Evolutionary conservation across 129 eudicot genomes (phyloP), one percentile per base, ranked within the genome.

Genomic region (Lonicera japonica): DNA sequence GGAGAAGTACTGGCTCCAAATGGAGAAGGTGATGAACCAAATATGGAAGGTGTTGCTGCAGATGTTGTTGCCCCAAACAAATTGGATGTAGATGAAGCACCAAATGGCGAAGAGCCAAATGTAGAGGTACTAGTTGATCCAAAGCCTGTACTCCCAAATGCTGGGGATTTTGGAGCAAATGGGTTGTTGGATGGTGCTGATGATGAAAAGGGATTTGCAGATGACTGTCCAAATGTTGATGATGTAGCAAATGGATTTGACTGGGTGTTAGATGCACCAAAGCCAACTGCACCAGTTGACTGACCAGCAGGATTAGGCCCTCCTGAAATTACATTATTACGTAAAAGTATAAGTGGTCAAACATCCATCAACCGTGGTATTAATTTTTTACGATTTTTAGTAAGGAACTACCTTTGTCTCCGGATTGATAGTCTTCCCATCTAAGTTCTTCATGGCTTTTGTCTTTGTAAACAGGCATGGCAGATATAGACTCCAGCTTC

Each of bases 391-490:
- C 25, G 51, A 68, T 41, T 17, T 47, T 16, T 7, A 25, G 2
- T 29, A 2, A 65, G 11, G 8, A 51, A 51, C 36, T 66, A 88
- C 99, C 96, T 88, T 94, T 94, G 69, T 94, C 99, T 58, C 95
- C 95, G 54, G 40, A 60, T 68, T 94, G 99, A 78, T 88, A 85
- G 71, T 94, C 99, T 75, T 94, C 99, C 99, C 99, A 94, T 65
- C 99, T 80, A 43, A 94, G 86, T 72, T 94, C 99, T 73, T 94
- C 99, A 18, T 88, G 96, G 77, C 89, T 82, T 72, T 88, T 94
- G 8, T 88, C 96, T 79, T 88, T 94, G 84, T 88, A 85, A 52
- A 74, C 92, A 24, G 83, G 83, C 96, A 94, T 94, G 25, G 99
- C 96, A 6, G 96, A 94, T 67, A 94, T 88, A 25, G 96, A 85